Percentiles rank a stretch among this genome's conserved stretches.
Evolutionary conservation across 2,329 filamentous ascomycete genomes (phyloP).

Genomic region (Cercospora berteroae): DNA sequence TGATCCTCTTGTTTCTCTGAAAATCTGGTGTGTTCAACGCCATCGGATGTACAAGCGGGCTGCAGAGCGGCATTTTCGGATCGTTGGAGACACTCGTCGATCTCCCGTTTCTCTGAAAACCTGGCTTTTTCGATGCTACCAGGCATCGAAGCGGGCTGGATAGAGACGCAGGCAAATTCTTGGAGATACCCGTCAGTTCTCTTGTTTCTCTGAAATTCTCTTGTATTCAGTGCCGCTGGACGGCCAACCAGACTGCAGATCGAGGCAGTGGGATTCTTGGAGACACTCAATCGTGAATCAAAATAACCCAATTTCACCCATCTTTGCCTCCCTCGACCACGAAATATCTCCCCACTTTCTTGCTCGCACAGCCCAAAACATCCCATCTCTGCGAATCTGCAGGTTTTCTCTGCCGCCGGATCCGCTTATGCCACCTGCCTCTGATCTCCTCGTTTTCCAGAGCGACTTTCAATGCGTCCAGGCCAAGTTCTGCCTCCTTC

Average conservation of each 20-base stretch:
- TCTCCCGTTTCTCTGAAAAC: not conserved
- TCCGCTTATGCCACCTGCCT: conserved; percentile 54
- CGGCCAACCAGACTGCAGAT: not conserved
- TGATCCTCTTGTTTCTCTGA: not conserved
- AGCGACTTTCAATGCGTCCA: conserved; percentile 57
- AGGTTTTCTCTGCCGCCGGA: conserved; percentile 49
- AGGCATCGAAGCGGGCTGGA: not conserved
- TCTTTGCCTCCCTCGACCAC: conserved; percentile 65
- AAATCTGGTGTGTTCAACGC: not conserved
- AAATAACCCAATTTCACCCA: conserved; percentile 16
- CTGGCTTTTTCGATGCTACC: not conserved
- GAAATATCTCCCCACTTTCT: conserved; percentile 70
- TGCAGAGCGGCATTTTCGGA: not conserved
- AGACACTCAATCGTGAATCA: not conserved
- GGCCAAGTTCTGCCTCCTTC: conserved; percentile 57
- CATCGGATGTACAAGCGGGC: not conserved
- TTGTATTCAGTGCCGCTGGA: not conserved
- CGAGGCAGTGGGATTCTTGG: not conserved
- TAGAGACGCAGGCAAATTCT: not conserved
- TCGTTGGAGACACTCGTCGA: not conserved
- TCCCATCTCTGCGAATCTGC: conserved; percentile 66
- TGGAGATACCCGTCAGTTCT: not conserved
- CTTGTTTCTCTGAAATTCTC: not conserved
- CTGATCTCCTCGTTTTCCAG: conserved; percentile 61
- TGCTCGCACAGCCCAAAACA: conserved; percentile 63